Base-by-base conservation (phyloP, 768 basidiomycete genomes). In the Hydnomerulius pinastri region DNA sequence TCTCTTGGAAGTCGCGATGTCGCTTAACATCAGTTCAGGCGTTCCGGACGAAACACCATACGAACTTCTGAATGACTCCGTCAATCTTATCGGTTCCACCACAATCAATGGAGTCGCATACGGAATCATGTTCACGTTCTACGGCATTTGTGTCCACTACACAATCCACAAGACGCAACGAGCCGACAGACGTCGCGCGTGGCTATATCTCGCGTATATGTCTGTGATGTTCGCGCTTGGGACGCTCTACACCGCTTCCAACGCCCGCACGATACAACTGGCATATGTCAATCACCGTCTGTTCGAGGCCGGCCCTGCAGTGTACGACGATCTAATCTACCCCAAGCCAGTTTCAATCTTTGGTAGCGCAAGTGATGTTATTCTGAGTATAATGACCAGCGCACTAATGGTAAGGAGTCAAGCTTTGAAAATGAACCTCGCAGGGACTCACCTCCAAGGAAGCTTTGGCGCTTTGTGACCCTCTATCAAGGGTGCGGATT, bases 51-150 rank as follows among this genome's bases (percentile, higher is more conserved):
- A 46, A 46, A 29, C 44, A 7, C 20, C 44, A 15, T 27, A 20
- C 17, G 44, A 33, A 6, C 27, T 46, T n/a, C 30, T 46, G 28
- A 32, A 27, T 18, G 44, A 46, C 20, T 29, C 27, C 30, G 20
- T 36, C 28, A 46, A 46, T 30, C 44, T 46, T 6, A 46, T 46
- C 15, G 44, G 29, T 13, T 33, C 44, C 23, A 46, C 44, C 5
- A 46, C 44, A 7, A 33, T 43, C 29, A 51, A 45, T 20, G 43
- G 43, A n/a, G 13, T 44, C 13, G 43, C 50, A 21, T 51, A 51
- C 11, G 50, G 50, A 13, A 36, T 51, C 15, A 23, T 37, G 24
- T 21, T 51, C 44, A 29, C 50, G 6, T 25, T 51, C 12, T 46
- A 33, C 27, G 23, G 30, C 4, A 44, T 39, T n/a, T 51, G 50